Evolutionary conservation across 2,329 filamentous ascomycete species (phyloP), one percentile per base, ranked within the genome.

Genomic region (Aciculosporium take): DNA sequence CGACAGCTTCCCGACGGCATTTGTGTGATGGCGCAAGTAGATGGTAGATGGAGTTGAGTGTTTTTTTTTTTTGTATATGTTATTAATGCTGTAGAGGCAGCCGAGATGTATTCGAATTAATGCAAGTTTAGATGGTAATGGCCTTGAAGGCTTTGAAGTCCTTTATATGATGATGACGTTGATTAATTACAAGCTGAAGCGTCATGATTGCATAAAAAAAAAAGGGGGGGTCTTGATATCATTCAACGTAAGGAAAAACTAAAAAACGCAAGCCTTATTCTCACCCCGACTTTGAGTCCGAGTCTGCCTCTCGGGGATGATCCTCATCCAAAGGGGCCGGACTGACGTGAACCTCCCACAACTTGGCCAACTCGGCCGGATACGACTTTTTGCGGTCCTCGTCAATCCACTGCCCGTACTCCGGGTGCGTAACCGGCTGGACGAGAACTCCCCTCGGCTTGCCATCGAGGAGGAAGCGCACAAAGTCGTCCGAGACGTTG

Each of bases 401-500:
- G 27, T 53, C 65, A 21, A 62, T 55, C 63, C 66, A 69, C 34
- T 62, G 53, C 8, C 54, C 59, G 43, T 65, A 63, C 28, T 57
- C 49, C 5, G 57, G 52, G 15, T 68, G 59, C 1, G 68, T 68
- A 21, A 67, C 68, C 30, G 61, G 61, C 49, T 76, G 68, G 2
- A 53, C 58, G 29, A 81, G 52, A 24, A 80, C 51, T 0, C 69
- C 68, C 6, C 55, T 56, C 48, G 62, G 64, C 42, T 65, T 55
- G 1, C 63, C 64, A 2, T 57, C 56, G 3, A 48, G 47, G 18
- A 71, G 43, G 46, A 67, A 78, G 21, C 63, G 56, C 45, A 80
- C 52, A 46, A 81, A 81, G 33, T 74, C 70, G 36, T 69, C 56
- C 0, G 75, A 68, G 2, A 76, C 61, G 34, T 71, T 63, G 23